A percentile compares a stretch with the other conserved stretches of the same genome.
Evolutionary conservation across 352 stramenopile genomes (phyloP).

Genomic region (Pythium utonaiense): DNA sequence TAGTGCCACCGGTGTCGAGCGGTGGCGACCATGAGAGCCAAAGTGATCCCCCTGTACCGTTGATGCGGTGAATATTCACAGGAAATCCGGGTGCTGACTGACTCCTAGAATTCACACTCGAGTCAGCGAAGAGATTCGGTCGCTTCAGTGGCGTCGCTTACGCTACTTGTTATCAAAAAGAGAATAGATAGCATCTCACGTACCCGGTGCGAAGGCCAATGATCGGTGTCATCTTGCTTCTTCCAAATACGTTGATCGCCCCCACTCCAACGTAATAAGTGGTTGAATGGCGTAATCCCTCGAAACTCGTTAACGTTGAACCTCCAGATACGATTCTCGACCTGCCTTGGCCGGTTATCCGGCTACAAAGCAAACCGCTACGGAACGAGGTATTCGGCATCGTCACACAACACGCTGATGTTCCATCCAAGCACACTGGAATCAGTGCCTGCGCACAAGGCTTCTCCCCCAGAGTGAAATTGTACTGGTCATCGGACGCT

Average conservation of each 20-base stretch:
- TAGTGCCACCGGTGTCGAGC: constrained; percentile 27
- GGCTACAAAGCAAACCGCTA: constrained; percentile 26
- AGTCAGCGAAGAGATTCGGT: no score
- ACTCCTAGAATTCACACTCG: no score
- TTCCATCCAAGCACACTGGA: constrained; percentile 34
- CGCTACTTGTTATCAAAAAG: no score
- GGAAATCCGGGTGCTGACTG: constrained; percentile 38
- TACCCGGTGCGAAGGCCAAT: constrained; percentile 38
- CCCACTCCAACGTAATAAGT: constrained; percentile 52
- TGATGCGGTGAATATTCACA: constrained; percentile 21
- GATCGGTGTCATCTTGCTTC: constrained; percentile 29
- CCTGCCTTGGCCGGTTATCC: constrained; percentile 4
- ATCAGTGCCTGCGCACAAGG: constrained; percentile 21
- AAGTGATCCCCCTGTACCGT: constrained; percentile 40
- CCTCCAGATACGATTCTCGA: constrained; percentile 24
- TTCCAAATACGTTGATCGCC: constrained; percentile 39
- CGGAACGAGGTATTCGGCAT: constrained; percentile 14
- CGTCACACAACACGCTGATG: constrained; percentile 41
- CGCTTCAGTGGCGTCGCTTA: no score
- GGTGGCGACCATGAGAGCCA: constrained; percentile 40
- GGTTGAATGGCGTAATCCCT: constrained; percentile 40
- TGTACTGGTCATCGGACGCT: constrained; percentile 23
- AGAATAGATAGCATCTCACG: no score
- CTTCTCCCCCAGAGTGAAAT: constrained; percentile 4
- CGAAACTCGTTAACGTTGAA: constrained; percentile 38